Base-by-base conservation (phyloP, 1,284 basidiomycete genomes). In the Trichosporon inkin region DNA sequence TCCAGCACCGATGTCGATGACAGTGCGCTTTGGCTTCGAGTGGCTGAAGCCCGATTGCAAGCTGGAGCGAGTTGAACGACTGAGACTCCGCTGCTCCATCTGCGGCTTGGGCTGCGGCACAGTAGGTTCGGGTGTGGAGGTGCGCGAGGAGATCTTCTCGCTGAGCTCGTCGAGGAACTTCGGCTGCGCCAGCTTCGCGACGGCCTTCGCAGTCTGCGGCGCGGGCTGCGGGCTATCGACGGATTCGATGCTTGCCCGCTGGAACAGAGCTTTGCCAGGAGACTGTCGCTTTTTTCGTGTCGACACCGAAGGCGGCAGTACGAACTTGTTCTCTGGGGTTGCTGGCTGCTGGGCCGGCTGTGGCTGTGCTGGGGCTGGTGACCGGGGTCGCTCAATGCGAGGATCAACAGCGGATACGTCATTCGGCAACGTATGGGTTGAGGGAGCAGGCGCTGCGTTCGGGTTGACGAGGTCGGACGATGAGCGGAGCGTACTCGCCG, bases 201-300 rank as follows among this genome's bases (percentile, higher is more conserved):
- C 28, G 8, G 28, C 28, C 28, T 32, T 32, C 28, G 28, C 28
- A 32, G 17, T 28, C 22, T 16, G 16, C 13, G 44, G 44, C 7
- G 22, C 22, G 38, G 38, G 13, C 24, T 49, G 22, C 7, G 44
- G 28, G 8, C 28, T 32, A 8, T 32, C 13, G 24, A 24, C 44
- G 6, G 44, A 49, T 16, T 49, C 44, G 24, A 8, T n/a, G 44
- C 44, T 49, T 11, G 44, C 10, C 3, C 44, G 44, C 36, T 13
- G 16, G 16, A 32, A 16, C 44, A 24, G 28, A 32, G 28, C 14
- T 22, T 49, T 49, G 22, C 22, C 24, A 1, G 44, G 44, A 4
- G 44, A 49, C 24, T 16, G 44, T 22, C 44, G 44, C 44, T 49
- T 49, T 22, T 49, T 49, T 22, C 44, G 13, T 13, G 44, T 49